Conservation (phyloP, 225 moss, liverwort and hornwort species). For the Marchantia polymorpha region DNA sequence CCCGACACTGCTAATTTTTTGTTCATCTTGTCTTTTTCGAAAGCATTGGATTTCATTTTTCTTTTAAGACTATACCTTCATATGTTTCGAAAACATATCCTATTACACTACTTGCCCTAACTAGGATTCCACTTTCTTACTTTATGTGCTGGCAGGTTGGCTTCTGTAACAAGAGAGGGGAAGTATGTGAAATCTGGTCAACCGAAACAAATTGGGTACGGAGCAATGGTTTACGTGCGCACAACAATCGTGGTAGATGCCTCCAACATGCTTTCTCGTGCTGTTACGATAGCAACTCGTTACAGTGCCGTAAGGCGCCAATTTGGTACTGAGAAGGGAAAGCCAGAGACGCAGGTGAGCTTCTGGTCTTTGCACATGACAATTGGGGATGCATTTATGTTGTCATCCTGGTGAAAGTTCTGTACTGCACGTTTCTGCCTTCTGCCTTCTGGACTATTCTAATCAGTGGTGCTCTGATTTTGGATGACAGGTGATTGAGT, state of each 20-base stretch:
- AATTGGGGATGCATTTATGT: not conserved
- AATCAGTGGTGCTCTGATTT: not conserved
- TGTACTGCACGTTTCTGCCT: not conserved
- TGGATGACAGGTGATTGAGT: slow-evolving; percentile 78
- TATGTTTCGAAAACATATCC: not conserved
- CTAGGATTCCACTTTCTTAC: not conserved
- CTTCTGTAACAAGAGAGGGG: slow-evolving; percentile 77
- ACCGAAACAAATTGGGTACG: slow-evolving; percentile 86
- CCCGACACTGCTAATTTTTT: not conserved
- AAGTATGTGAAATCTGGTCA: slow-evolving; percentile 62
- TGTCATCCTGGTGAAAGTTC: not conserved
- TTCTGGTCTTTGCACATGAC: not conserved
- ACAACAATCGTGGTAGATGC: slow-evolving; percentile 76
- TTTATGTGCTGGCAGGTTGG: slow-evolving; percentile 50
- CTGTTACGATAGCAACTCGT: slow-evolving; percentile 87
- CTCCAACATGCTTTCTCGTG: slow-evolving; percentile 82
- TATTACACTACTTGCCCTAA: not conserved
- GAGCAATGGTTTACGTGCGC: slow-evolving; percentile 96
- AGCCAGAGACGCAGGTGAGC: slow-evolving; percentile 72
- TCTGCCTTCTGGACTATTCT: not conserved
- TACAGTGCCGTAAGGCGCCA: slow-evolving; percentile 98
- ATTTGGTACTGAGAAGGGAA: slow-evolving; percentile 66
- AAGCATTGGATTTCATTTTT: not conserved
- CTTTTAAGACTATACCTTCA: not conserved
- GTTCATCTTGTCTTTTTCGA: not conserved